Evolutionary conservation across 2,329 filamentous ascomycete genomes (phyloP).

Genomic region (Ramichloridium luteum): DNA sequence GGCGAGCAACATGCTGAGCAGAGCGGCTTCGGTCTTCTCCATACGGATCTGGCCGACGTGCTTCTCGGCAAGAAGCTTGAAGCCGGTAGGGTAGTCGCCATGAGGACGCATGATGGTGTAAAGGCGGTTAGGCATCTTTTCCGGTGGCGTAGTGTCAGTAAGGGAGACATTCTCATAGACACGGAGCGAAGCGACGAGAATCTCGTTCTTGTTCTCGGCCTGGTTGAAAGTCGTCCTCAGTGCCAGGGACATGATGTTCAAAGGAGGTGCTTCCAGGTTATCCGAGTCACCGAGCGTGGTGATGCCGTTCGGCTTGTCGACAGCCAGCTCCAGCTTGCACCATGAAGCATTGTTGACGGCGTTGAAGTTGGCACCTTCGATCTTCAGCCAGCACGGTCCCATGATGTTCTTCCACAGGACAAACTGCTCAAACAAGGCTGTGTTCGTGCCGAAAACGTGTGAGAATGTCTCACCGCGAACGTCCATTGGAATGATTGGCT

Average conservation of each 20-base stretch:
- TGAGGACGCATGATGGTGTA: constrained; percentile 85
- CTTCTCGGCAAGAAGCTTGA: constrained; percentile 64
- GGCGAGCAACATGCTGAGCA: constrained; percentile 79
- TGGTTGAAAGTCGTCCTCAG: constrained; percentile 79
- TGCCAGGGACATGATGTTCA: constrained; percentile 92
- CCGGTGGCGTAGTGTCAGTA: constrained; percentile 74
- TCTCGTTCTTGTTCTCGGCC: constrained; percentile 92
- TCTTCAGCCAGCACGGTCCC: constrained; percentile 95
- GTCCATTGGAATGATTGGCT: constrained; percentile 58
- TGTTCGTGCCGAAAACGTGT: constrained; percentile 86
- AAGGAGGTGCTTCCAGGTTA: constrained; percentile 66
- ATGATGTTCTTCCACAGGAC: constrained; percentile 98
- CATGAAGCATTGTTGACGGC: constrained; percentile 85
- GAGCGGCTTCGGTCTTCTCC: constrained; percentile 70
- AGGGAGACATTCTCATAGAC: constrained; percentile 86
- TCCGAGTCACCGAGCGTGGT: constrained; percentile 63
- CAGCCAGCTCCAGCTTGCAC: constrained; percentile 87
- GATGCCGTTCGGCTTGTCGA: constrained; percentile 65
- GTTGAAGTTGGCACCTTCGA: constrained; percentile 72
- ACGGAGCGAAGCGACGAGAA: constrained; percentile 78
- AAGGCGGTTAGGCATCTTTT: constrained; percentile 76
- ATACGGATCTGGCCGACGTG: constrained; percentile 66
- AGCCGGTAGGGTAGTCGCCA: constrained; percentile 70
- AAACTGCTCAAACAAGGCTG: constrained; percentile 91
- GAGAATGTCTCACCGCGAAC: constrained; percentile 79